A percentile compares a stretch with the other conserved stretches of the same genome.
These are phyloP conservation scores for Tolypocladium tropicale DNA, from an alignment of 2,329 filamentous ascomycete genomes.

Conservation along the genomic window DNA sequence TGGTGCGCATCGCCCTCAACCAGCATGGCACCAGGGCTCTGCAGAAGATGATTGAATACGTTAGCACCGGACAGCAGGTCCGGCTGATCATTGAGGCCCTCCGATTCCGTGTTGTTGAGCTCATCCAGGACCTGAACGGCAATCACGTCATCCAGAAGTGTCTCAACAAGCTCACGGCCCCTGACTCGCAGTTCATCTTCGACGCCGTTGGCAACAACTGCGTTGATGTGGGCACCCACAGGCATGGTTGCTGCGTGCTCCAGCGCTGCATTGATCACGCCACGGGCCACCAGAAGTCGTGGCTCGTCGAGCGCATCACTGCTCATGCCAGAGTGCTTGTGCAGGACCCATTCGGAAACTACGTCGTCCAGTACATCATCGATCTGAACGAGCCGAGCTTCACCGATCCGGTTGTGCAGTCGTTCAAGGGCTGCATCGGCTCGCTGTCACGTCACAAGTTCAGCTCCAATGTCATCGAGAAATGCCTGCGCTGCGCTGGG, in stretches of 20 bases:
- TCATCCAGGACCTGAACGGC: slow-evolving; percentile 95
- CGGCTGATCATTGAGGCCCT: slow-evolving; percentile 81
- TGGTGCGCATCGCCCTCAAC: slow-evolving; percentile 90
- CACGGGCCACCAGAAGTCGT: slow-evolving; percentile 76
- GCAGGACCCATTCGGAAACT: slow-evolving; percentile 96
- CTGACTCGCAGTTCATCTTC: slow-evolving; percentile 93
- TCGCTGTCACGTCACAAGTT: slow-evolving; percentile 90
- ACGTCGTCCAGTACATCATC: slow-evolving; percentile 97
- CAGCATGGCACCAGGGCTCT: slow-evolving; percentile 93
- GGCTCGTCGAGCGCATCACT: slow-evolving; percentile 80
- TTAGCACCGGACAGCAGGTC: slow-evolving; percentile 77
- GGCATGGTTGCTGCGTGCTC: slow-evolving; percentile 94
- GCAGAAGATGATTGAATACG: slow-evolving; percentile 99
- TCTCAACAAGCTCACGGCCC: slow-evolving; percentile 78
- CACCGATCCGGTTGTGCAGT: slow-evolving; percentile 76
- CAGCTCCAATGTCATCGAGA: slow-evolving; percentile 98
- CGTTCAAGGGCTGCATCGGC: slow-evolving; percentile 65
- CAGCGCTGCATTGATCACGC: slow-evolving; percentile 98
- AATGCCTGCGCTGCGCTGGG: slow-evolving; percentile 78
- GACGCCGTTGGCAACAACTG: slow-evolving; percentile 82
- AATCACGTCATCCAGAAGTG: slow-evolving; percentile 99
- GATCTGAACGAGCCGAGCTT: slow-evolving; percentile 82
- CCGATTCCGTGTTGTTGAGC: slow-evolving; percentile 72
- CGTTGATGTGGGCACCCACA: slow-evolving; percentile 87
- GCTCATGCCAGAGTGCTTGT: slow-evolving; percentile 80